A percentile compares a stretch with the other conserved stretches of the same genome.
Evolutionary conservation across 2,329 filamentous ascomycete species (phyloP).

Genomic region (Beauveria varroae): DNA sequence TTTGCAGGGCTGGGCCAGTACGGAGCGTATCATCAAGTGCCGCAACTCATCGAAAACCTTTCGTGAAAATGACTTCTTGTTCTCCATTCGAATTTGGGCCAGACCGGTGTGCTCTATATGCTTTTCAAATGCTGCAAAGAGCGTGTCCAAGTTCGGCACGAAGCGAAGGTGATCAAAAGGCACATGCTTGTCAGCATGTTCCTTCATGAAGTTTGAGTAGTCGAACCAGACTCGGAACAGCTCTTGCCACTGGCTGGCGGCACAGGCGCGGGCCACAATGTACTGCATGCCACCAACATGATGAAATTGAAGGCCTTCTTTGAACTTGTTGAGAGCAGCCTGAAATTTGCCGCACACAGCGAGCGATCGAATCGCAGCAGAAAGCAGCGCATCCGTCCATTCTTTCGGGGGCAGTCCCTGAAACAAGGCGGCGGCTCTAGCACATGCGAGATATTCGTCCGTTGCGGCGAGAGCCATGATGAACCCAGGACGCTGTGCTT

Average conservation of each 20-base stretch:
- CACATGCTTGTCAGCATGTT: constrained; percentile 9
- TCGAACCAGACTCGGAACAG: constrained; percentile 30
- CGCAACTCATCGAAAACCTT: constrained; percentile 22
- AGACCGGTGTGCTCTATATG: constrained; percentile 23
- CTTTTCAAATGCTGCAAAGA: constrained; percentile 27
- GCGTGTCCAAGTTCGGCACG: constrained; percentile 21
- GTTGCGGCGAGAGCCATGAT: constrained; percentile 37
- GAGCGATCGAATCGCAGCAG: constrained; percentile 33
- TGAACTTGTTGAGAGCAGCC: constrained; percentile 34
- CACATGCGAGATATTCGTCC: constrained; percentile 33
- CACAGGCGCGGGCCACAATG: constrained; percentile 34
- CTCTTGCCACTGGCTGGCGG: constrained; percentile 26
- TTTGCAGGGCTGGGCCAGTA: constrained; percentile 25
- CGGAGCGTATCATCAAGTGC: constrained; percentile 21
- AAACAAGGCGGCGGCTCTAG: constrained; percentile 39
- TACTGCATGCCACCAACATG: constrained; percentile 35
- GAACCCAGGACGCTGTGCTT: constrained; percentile 24
- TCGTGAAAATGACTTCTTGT: constrained; percentile 16
- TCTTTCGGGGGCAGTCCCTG: constrained; percentile 24
- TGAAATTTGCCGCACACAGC: constrained; percentile 31
- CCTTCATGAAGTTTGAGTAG: constrained; percentile 20
- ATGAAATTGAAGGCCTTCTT: constrained; percentile 26
- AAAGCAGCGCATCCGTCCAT: constrained; percentile 35
- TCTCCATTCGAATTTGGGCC: constrained; percentile 18
- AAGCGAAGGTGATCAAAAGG: constrained; percentile 17